Percentiles rank a stretch among this genome's conserved stretches.
Evolutionary conservation across 441 rosid species (phyloP).

Genomic region (Adansonia gregorii): DNA sequence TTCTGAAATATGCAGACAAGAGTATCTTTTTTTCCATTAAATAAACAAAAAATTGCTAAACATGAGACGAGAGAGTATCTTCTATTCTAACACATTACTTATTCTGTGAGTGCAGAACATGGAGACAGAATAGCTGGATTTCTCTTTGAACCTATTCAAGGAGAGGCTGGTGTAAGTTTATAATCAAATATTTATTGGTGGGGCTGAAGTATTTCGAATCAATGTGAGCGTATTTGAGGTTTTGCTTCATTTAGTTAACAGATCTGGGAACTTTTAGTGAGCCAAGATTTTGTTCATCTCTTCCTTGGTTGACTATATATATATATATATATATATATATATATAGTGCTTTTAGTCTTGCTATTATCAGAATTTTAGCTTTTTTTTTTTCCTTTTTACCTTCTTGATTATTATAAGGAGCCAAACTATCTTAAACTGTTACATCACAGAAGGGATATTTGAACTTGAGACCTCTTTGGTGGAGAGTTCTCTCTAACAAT

Average conservation of each 20-base stretch:
- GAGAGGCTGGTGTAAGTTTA: constrained; percentile 92
- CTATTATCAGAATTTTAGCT: neutral
- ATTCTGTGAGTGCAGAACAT: constrained; percentile 50
- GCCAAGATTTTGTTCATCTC: neutral
- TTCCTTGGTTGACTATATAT: neutral
- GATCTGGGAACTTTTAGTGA: neutral
- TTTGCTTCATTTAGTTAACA: neutral
- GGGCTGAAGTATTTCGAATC: constrained; percentile 1
- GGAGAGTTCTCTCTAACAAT: neutral
- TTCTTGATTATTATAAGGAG: neutral
- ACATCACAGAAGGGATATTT: neutral
- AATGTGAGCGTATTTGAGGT: neutral
- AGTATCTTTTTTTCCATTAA: neutral
- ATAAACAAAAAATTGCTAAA: neutral
- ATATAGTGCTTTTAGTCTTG: constrained; percentile 7
- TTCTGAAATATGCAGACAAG: neutral
- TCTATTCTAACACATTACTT: constrained; percentile 17
- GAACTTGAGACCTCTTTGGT: neutral
- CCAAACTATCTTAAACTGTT: neutral
- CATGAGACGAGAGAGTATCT: neutral
- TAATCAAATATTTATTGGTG: constrained; percentile 19
- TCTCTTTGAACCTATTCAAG: constrained; percentile 97
- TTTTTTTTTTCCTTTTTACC: neutral
- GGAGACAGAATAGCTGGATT: constrained; percentile 89
- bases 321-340: neutral